phyloP scores from a whole-genome alignment of 768 basidiomycete genomes.

The Pisolithus orientalis region DNA sequence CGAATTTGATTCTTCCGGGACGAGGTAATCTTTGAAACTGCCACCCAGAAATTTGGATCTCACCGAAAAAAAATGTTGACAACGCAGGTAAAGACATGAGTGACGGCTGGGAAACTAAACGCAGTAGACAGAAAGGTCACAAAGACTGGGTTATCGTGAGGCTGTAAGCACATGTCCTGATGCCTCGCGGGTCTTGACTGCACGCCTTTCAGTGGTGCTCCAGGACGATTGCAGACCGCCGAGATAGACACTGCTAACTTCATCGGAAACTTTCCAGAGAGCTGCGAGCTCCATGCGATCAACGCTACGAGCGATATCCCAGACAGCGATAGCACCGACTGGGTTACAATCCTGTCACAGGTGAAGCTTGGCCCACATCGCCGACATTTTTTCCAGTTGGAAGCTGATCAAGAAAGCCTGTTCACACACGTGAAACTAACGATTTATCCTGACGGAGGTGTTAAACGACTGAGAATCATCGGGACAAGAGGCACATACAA shows the following conservation, averaged over 20 bases:
- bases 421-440: constrained; percentile 86
- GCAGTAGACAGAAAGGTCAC: constrained; percentile 73
- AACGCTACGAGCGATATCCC: constrained; percentile 29
- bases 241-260: constrained; percentile 95
- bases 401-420: constrained; percentile 46
- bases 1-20: constrained; percentile 88
- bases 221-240: constrained; percentile 66
- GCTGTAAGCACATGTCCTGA: constrained; percentile 48
- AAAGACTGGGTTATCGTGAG: constrained; percentile 90
- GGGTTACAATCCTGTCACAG: constrained; percentile 70
- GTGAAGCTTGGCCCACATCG: constrained; percentile 84
- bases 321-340: constrained; percentile 38
- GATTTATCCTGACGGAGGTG: constrained; percentile 91
- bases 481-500: constrained; percentile 46
- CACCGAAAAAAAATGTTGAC: constrained; percentile 2
- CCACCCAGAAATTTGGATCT: neutral
- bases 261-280: constrained; percentile 92
- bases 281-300: constrained; percentile 70
- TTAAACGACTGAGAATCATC: constrained; percentile 85
- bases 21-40: constrained; percentile 41
- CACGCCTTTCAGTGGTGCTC: constrained; percentile 48
- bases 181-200: neutral
- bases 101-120: constrained; percentile 97
- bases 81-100: constrained; percentile 79
- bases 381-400: constrained; percentile 84